A percentile compares a stretch with the other conserved stretches of the same genome.
phyloP scores from a whole-genome alignment of 1,139 yeast genomes.

The Komagataea norvegica region DNA sequence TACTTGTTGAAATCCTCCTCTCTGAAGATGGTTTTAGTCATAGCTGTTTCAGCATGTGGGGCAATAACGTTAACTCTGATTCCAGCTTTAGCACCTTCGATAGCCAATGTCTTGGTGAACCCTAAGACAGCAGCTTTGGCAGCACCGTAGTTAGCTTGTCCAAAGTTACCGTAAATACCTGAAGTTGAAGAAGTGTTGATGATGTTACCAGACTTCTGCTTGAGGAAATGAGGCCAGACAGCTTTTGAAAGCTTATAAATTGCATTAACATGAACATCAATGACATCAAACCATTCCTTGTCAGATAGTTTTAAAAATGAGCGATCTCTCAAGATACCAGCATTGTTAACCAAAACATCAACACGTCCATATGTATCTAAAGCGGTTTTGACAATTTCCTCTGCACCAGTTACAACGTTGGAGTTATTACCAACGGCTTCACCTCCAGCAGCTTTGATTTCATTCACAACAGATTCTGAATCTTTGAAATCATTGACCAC shows the following conservation, averaged over 20 bases:
- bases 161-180: constrained; percentile 96
- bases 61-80: constrained; percentile 83
- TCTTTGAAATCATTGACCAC: constrained; percentile 88
- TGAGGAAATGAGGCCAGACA: constrained; percentile 85
- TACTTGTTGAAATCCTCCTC: constrained; percentile 75
- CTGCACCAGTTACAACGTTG: constrained; percentile 76
- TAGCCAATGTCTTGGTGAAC: constrained; percentile 77
- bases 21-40: constrained; percentile 85
- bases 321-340: constrained; percentile 90
- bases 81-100: constrained; percentile 79
- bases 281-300: constrained; percentile 77
- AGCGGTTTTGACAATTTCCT: constrained; percentile 75
- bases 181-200: constrained; percentile 92
- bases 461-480: constrained; percentile 70
- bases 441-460: constrained; percentile 72
- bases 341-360: constrained; percentile 85
- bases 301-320: constrained; percentile 83
- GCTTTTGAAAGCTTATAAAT: constrained; percentile 80
- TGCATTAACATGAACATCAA: constrained; percentile 78
- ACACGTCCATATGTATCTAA: constrained; percentile 74
- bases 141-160: constrained; percentile 93
- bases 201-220: constrained; percentile 77
- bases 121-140: constrained; percentile 91
- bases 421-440: constrained; percentile 80
- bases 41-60: constrained; percentile 97